These are phyloP conservation scores for Tothia fuscella DNA, from an alignment of 2,329 filamentous ascomycete species.

Conservation along the genomic window DNA sequence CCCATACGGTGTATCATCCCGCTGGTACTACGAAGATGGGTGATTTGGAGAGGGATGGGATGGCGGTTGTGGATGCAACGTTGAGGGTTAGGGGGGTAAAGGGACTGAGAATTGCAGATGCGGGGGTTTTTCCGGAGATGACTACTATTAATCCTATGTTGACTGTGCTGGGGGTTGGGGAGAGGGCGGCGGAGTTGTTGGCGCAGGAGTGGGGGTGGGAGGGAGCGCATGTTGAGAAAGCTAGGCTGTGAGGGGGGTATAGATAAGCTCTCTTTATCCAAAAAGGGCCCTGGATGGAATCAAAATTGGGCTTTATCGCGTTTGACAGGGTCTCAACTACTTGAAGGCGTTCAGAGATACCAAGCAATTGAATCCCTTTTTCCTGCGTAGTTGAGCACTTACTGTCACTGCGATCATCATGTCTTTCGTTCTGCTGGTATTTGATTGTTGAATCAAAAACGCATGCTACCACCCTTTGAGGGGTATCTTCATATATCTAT, in stretches of 20 bases:
- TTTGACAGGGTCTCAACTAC: too few species aligned
- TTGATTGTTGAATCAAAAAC: too few species aligned
- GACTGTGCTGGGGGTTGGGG: constrained; percentile 72
- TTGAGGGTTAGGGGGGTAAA: constrained; percentile 61
- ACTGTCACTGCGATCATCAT: too few species aligned
- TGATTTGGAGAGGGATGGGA: constrained; percentile 51
- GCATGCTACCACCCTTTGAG: too few species aligned
- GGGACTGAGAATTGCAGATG: constrained; percentile 69
- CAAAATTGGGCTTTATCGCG: too few species aligned
- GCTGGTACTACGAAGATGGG: constrained; percentile 89
- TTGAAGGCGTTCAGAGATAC: too few species aligned
- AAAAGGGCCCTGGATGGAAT: too few species aligned
- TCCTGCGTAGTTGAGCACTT: too few species aligned
- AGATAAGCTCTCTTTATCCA: too few species aligned
- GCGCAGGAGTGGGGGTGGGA: constrained; percentile 60
- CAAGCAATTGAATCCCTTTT: too few species aligned
- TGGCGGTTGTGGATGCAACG: constrained; percentile 69
- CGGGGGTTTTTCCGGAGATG: constrained; percentile 81
- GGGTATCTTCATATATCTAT: too few species aligned
- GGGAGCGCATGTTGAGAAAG: constrained; percentile 33
- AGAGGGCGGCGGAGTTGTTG: constrained; percentile 75
- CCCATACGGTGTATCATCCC: constrained; percentile 85
- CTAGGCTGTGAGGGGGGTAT: constrained; percentile 34
- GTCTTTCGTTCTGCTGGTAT: too few species aligned
- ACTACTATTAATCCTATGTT: constrained; percentile 82